These are phyloP conservation scores for Penicillium paxilli DNA, from an alignment of 495 filamentous ascomycete species.

Conservation along the genomic window DNA sequence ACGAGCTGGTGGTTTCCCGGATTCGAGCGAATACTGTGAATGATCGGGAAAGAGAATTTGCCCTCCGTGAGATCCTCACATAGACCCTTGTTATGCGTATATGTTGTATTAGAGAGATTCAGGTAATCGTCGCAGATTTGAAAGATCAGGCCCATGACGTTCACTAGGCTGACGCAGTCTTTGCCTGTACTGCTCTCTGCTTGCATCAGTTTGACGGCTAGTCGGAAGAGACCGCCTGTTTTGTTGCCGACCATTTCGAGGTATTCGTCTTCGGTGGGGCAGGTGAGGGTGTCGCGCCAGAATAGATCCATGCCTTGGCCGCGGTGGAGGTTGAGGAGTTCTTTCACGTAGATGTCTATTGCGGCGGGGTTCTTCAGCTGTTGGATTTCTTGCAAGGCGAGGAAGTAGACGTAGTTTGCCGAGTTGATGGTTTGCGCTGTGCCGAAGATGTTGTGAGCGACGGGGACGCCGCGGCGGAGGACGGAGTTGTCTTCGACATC, in stretches of 20 bases:
- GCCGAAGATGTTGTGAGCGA: constrained; percentile 93
- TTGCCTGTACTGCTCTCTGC: constrained; percentile 68
- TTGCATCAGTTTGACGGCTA: constrained; percentile 96
- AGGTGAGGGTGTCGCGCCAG: constrained; percentile 93
- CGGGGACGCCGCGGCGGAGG: constrained; percentile 84
- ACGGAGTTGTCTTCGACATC: constrained; percentile 85
- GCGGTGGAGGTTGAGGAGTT: constrained; percentile 89
- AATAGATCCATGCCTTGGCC: constrained; percentile 98
- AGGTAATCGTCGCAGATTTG: constrained; percentile 97
- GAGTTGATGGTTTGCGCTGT: constrained; percentile 96
- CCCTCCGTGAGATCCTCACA: constrained; percentile 97
- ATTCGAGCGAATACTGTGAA: constrained; percentile 86
- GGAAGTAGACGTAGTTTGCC: constrained; percentile 96
- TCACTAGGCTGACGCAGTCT: constrained; percentile 82
- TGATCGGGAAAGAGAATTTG: constrained; percentile 97
- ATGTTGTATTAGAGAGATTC: constrained; percentile 71
- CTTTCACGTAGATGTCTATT: constrained; percentile 81
- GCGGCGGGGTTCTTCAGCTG: constrained; percentile 70
- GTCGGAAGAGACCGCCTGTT: constrained; percentile 91
- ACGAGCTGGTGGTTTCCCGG: constrained; percentile 78
- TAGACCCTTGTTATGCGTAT: constrained; percentile 87
- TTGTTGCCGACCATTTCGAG: constrained; percentile 99
- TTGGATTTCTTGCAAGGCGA: constrained; percentile 77
- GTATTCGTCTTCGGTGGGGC: constrained; percentile 94
- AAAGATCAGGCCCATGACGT: constrained; percentile 88